A percentile compares a stretch with the other conserved stretches of the same genome.
phyloP scores from a whole-genome alignment of 2,329 filamentous ascomycete genomes.

The Ophiostoma quercus region DNA sequence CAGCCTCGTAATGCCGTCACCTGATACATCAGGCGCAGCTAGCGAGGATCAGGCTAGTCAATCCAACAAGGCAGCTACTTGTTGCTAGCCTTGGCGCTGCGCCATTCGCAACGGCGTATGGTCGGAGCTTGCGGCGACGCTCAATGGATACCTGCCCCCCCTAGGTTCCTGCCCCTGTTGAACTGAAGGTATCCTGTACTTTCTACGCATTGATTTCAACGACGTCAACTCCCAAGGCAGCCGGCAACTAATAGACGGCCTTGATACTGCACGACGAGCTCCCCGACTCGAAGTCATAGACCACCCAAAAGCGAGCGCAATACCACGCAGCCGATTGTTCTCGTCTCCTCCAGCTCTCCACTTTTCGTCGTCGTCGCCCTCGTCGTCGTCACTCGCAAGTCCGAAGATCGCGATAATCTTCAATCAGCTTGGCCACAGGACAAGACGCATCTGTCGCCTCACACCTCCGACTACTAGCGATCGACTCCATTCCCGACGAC shows the following conservation, averaged over 20 bases:
- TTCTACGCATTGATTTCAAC: neutral
- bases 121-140: slow-evolving; percentile 21
- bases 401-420: slow-evolving; percentile 10
- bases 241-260: neutral
- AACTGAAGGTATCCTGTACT: slow-evolving; percentile 1
- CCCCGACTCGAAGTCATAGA: neutral
- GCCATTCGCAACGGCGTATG: slow-evolving; percentile 17
- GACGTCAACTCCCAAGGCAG: slow-evolving; percentile 12
- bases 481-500: neutral
- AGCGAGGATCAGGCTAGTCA: neutral
- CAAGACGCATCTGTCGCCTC: neutral
- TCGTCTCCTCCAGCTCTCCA: neutral
- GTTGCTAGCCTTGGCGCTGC: slow-evolving; percentile 14
- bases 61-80: slow-evolving; percentile 20
- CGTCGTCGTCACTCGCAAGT: neutral
- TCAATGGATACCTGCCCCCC: slow-evolving; percentile 16
- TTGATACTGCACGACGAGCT: neutral
- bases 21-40: slow-evolving; percentile 19
- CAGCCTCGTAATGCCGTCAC: slow-evolving; percentile 16
- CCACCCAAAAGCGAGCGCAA: neutral
- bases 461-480: neutral
- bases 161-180: slow-evolving; percentile 1
- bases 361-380: slow-evolving; percentile 8
- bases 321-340: neutral
- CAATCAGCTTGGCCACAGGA: neutral